Conservation (phyloP, 2,329 filamentous ascomycete genomes). For the Mycosphaerella arachidis region DNA sequence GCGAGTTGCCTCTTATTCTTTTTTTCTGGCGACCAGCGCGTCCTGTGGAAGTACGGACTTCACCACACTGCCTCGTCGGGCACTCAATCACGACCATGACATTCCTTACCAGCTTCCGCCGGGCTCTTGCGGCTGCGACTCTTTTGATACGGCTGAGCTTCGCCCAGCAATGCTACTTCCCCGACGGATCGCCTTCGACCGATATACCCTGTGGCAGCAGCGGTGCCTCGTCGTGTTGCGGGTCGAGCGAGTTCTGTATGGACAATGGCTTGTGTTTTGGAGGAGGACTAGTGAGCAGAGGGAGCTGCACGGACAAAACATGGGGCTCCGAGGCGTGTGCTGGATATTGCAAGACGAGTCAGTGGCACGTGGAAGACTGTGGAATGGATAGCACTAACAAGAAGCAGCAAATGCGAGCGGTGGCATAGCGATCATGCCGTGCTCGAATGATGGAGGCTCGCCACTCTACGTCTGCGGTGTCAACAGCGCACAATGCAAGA, state of each 20-base stretch:
- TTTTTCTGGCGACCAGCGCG: not conserved
- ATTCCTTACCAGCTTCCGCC: constrained; percentile 8
- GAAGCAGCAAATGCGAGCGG: constrained; percentile 5
- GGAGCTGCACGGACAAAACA: constrained; percentile 31
- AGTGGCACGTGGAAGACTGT: not conserved
- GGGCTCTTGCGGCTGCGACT: constrained; percentile 10
- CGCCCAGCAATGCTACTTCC: constrained; percentile 29
- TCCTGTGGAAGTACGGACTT: not conserved
- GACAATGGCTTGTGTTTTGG: constrained; percentile 32
- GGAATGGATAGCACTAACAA: constrained; percentile 3
- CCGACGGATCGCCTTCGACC: constrained; percentile 25
- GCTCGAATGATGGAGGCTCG: constrained; percentile 17
- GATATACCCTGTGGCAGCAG: constrained; percentile 22
- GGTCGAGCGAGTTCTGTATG: constrained; percentile 28
- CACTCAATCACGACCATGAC: constrained; percentile 9
- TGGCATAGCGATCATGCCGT: constrained; percentile 26
- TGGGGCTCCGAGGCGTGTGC: constrained; percentile 30
- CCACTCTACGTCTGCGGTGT: constrained; percentile 32
- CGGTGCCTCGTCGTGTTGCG: constrained; percentile 27
- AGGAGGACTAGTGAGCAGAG: constrained; percentile 27
- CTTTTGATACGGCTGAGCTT: constrained; percentile 11
- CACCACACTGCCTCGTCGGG: not conserved
- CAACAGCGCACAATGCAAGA: constrained; percentile 22
- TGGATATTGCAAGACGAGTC: constrained; percentile 28
- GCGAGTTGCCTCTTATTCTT: not conserved